Percentiles rank a stretch among this genome's conserved stretches.
phyloP scores from a whole-genome alignment of 768 basidiomycete genomes.

The Lyophyllum shimeji region DNA sequence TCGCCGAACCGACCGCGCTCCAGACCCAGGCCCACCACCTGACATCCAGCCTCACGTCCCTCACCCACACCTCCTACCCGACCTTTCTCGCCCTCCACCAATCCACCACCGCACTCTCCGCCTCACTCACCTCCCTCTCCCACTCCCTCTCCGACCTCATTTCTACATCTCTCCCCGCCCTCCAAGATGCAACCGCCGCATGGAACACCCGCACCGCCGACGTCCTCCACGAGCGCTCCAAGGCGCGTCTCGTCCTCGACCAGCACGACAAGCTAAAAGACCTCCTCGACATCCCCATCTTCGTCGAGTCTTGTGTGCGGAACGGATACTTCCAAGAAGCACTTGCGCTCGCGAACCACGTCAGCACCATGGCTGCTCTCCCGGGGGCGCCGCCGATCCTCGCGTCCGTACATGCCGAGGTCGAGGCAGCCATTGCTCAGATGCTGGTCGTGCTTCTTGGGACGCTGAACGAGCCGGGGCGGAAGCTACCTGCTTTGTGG shows the following conservation, averaged over 20 bases:
- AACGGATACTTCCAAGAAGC: slow-evolving; percentile 94
- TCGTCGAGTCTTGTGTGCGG: slow-evolving; percentile 91
- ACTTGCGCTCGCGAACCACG: slow-evolving; percentile 79
- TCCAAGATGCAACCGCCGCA: slow-evolving; percentile 69
- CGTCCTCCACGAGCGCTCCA: slow-evolving; percentile 72
- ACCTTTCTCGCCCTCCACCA: slow-evolving; percentile 89
- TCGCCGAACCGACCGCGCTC: slow-evolving; percentile 71
- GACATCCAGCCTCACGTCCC: slow-evolving; percentile 83
- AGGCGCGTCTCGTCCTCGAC: slow-evolving; percentile 84
- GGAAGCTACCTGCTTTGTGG: slow-evolving; percentile 86
- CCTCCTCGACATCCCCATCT: slow-evolving; percentile 83
- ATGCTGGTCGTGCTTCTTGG: slow-evolving; percentile 80
- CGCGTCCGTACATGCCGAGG: slow-evolving; percentile 63
- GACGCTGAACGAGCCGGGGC: slow-evolving; percentile 76
- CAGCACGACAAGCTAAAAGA: slow-evolving; percentile 93
- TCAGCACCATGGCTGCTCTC: slow-evolving; percentile 45
- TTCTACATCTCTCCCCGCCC: slow-evolving; percentile 63
- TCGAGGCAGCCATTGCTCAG: slow-evolving; percentile 62
- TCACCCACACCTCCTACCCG: slow-evolving; percentile 89
- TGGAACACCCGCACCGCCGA: slow-evolving; percentile 75
- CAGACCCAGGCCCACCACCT: slow-evolving; percentile 85
- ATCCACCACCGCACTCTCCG: slow-evolving; percentile 71
- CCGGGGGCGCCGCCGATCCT: slow-evolving; percentile 50
- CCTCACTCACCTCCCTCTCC: slow-evolving; percentile 74
- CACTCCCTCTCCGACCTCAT: slow-evolving; percentile 72